Evolutionary conservation across 2,329 filamentous ascomycete genomes (phyloP).

Genomic region (Hypomyces perniciosus): DNA sequence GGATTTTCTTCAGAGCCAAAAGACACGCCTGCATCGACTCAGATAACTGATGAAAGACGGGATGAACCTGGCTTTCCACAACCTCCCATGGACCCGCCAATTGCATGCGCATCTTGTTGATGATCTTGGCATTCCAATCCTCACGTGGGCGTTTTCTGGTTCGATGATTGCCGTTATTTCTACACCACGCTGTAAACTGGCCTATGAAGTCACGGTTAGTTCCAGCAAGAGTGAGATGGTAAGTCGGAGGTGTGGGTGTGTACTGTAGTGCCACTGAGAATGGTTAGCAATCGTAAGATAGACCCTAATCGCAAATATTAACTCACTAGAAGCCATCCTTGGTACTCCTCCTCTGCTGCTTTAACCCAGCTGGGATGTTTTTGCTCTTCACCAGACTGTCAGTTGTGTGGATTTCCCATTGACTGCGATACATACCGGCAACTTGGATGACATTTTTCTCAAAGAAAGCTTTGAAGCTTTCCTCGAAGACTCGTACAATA

Average conservation of each 20-base stretch:
- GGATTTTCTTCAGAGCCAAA: neutral
- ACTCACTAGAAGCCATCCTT: neutral
- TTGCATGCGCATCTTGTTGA: neutral
- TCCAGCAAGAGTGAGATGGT: neutral
- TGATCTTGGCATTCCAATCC: constrained; percentile 1
- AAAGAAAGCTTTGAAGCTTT: neutral
- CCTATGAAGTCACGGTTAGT: neutral
- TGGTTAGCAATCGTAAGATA: neutral
- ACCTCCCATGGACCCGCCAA: neutral
- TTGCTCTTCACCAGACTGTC: neutral
- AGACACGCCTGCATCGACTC: neutral
- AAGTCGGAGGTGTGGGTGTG: neutral
- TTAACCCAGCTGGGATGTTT: neutral
- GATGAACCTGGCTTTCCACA: neutral
- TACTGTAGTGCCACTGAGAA: neutral
- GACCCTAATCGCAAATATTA: no score
- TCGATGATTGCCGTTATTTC: neutral
- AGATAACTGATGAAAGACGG: neutral
- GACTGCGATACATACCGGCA: neutral
- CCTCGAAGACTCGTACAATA: neutral
- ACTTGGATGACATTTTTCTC: neutral
- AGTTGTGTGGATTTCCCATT: neutral
- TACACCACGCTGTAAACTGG: neutral
- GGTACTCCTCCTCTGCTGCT: neutral
- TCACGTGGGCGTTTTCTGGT: neutral